Percentiles rank a stretch among this genome's conserved stretches.
Evolutionary conservation across 169 alveolate species (phyloP).

Genomic region (Plasmodium chabaudi): DNA sequence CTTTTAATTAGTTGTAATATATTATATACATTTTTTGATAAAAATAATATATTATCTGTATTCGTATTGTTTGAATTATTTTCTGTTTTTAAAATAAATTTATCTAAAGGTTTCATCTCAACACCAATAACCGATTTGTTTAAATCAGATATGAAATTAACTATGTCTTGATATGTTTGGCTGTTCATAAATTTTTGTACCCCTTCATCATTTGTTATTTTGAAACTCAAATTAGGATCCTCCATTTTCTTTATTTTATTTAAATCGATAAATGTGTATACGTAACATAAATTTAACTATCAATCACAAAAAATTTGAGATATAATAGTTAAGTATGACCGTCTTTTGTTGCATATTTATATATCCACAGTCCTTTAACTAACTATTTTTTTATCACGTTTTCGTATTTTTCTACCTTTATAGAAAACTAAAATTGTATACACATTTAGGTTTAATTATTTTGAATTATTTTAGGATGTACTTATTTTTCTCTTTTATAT

Average conservation of each 20-base stretch:
- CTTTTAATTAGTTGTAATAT: conserved; percentile 19
- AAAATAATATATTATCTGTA: conserved; percentile 7
- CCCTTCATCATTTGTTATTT: conserved; percentile 45
- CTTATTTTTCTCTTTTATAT: too few relatives aligned
- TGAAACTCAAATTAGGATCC: conserved; percentile 19
- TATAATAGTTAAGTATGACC: too few relatives aligned
- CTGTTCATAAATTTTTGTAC: conserved; percentile 34
- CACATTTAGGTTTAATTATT: too few relatives aligned
- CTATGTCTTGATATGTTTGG: conserved; percentile 24
- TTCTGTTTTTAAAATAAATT: conserved; percentile 2
- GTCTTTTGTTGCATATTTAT: too few relatives aligned
- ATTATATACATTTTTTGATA: conserved; percentile 50
- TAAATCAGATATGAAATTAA: conserved; percentile 31
- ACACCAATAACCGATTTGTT: conserved; percentile 55
- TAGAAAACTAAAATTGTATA: too few relatives aligned
- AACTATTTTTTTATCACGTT: too few relatives aligned
- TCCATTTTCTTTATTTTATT: conserved; percentile 1
- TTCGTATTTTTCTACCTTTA: too few relatives aligned
- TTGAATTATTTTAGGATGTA: too few relatives aligned
- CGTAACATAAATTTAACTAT: too few relatives aligned
- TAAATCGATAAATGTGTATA: too few relatives aligned
- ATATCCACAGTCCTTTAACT: too few relatives aligned
- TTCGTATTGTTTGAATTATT: neutral
- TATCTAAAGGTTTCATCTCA: conserved; percentile 53
- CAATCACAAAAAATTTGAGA: too few relatives aligned